Evolutionary conservation across 495 filamentous ascomycete species (phyloP).

Genomic region (Cenococcum geophilum): DNA sequence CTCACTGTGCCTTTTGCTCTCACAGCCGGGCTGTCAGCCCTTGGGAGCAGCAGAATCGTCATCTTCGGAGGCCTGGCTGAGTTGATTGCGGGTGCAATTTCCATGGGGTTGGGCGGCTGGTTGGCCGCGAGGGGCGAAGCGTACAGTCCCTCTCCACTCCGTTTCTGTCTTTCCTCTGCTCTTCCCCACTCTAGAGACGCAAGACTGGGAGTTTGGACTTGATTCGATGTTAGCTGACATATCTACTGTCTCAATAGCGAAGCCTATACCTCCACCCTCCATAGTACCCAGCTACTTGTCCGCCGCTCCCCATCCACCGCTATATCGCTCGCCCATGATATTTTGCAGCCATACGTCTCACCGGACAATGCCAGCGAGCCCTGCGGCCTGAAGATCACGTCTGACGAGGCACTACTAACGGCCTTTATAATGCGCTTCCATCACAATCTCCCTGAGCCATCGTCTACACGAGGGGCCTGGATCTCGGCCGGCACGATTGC

Average conservation of each 20-base stretch:
- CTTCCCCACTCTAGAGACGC: neutral
- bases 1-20: constrained; percentile 60
- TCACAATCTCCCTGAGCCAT: constrained; percentile 14
- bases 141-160: neutral
- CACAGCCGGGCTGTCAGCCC: constrained; percentile 50
- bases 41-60: constrained; percentile 56
- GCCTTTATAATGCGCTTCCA: constrained; percentile 19
- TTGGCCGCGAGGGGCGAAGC: constrained; percentile 46
- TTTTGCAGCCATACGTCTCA: constrained; percentile 10
- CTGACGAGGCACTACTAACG: constrained; percentile 3
- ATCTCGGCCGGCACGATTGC: constrained; percentile 16
- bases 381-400: constrained; percentile 1
- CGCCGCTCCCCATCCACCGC: constrained; percentile 5
- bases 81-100: constrained; percentile 58
- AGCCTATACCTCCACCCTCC: neutral
- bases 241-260: neutral
- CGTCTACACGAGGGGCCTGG: constrained; percentile 10
- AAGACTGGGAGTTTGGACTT: neutral
- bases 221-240: neutral
- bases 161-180: neutral
- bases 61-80: constrained; percentile 63
- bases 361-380: neutral
- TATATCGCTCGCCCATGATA: constrained; percentile 2
- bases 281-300: constrained; percentile 22
- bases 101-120: constrained; percentile 64